Evolutionary conservation across 768 basidiomycete species (phyloP), one percentile per base, ranked within the genome.

Genomic region (Pisolithus marmoratus): DNA sequence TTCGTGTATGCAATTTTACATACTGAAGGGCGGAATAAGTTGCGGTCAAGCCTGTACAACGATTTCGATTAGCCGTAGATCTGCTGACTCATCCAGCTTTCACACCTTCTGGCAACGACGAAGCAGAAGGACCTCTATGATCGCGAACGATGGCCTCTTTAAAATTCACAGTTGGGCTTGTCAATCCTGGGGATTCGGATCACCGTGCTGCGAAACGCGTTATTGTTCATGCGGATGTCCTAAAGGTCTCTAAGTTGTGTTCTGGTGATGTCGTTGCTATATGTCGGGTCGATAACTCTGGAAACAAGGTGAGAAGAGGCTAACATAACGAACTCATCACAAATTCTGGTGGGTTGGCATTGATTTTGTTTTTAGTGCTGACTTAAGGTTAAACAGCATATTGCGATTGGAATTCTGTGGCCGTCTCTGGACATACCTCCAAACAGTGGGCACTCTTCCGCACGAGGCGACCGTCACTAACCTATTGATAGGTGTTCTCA

Each of bases 341-440:
- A 19, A 38, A 50, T 43, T 44, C 50, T 46, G 15, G 48, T 50
- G 24, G 31, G 43, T 29, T 50, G 44, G 41, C 47, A 38, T 42
- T 27, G 52, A 47, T 49, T 24, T n/a, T 51, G 37, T 50, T 41
- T 52, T 53, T 48, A n/a, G 56, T 46, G 59, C 37, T 59, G 23
- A 58, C 59, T 55, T 51, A 46, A 46, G 55, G 36, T 40, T 20
- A 46, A 43, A 55, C 61, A 86, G 84, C 67, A 74, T 41, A 83
- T 84, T 64, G 79, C 83, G 12, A 72, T 90, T 49, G 90, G 89
- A 5, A 70, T 83, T 43, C 76, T 79, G 58, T 91, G 89, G 89
- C 87, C 88, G n/a, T 85, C 84, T 37, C 60, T 76, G 42, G 84
- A 87, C 8, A 49, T 84, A 50, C 63, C 80, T 24, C 74, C 74